Conservation (phyloP, 2,329 filamentous ascomycete species). For the Colletotrichum acutatum region DNA sequence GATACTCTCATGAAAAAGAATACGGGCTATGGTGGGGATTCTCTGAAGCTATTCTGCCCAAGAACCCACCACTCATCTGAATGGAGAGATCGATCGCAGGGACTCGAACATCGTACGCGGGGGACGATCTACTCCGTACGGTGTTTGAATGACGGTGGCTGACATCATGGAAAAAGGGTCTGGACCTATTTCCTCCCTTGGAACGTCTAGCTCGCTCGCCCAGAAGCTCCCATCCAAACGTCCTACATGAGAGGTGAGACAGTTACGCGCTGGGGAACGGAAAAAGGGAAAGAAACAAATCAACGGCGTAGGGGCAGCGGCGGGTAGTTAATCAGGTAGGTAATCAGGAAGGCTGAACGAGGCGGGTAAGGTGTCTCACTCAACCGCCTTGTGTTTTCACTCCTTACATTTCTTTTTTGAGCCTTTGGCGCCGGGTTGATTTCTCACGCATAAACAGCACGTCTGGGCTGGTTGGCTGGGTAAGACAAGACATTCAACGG, state of each 20-base stretch:
- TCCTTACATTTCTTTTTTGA: not conserved
- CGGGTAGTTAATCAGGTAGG: not conserved
- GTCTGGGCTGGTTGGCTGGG: not conserved
- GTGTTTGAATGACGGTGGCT: slow-evolving; percentile 18
- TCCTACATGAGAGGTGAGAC: not conserved
- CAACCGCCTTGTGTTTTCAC: not conserved
- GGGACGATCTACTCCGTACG: not conserved
- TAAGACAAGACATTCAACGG: slow-evolving; percentile 8
- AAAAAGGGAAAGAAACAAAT: not conserved
- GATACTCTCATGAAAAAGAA: not conserved
- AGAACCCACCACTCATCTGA: slow-evolving; percentile 12
- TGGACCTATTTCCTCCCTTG: not conserved
- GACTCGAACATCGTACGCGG: slow-evolving; percentile 3
- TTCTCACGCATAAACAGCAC: not conserved
- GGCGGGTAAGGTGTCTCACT: slow-evolving; percentile 12
- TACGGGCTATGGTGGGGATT: not conserved
- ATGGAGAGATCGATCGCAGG: slow-evolving; percentile 6
- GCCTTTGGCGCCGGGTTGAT: not conserved
- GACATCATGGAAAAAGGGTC: slow-evolving; percentile 25
- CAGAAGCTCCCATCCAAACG: not conserved
- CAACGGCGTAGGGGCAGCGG: slow-evolving; percentile 1
- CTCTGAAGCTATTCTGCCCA: not conserved
- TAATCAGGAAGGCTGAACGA: not conserved
- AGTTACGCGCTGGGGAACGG: not conserved
- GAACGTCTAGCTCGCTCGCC: not conserved